Percentiles rank a stretch among this genome's conserved stretches.
phyloP scores from a whole-genome alignment of 2,329 filamentous ascomycete species.

The Microcera coccophila region DNA sequence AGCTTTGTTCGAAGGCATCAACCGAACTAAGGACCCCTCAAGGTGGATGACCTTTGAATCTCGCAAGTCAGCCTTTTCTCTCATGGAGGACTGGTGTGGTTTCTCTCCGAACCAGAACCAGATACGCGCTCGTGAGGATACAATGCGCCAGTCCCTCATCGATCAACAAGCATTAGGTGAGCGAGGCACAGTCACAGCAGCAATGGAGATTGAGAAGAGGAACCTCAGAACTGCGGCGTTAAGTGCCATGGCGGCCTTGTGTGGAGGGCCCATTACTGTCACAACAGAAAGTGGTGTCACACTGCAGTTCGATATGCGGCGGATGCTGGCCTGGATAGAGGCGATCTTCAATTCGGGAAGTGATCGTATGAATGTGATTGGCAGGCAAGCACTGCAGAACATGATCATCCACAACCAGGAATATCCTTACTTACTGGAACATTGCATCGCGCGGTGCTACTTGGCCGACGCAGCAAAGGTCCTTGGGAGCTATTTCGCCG shows the following conservation, averaged over 20 bases:
- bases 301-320: conserved; percentile 84
- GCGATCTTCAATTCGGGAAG: conserved; percentile 89
- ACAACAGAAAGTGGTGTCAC: conserved; percentile 83
- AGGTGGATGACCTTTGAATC: conserved; percentile 98
- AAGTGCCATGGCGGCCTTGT: conserved; percentile 92
- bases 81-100: conserved; percentile 99
- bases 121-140: conserved; percentile 77
- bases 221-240: conserved; percentile 86
- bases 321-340: conserved; percentile 94
- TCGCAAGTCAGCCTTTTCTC: conserved; percentile 85
- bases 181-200: conserved; percentile 73
- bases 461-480: conserved; percentile 75
- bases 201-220: conserved; percentile 95
- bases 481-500: conserved; percentile 90
- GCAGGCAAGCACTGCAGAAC: conserved; percentile 81
- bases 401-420: conserved; percentile 88
- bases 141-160: conserved; percentile 79
- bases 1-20: conserved; percentile 87
- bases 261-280: conserved; percentile 78
- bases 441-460: conserved; percentile 91
- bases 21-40: conserved; percentile 75
- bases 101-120: conserved; percentile 88
- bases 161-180: conserved; percentile 74
- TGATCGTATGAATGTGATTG: conserved; percentile 87
- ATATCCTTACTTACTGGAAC: conserved; percentile 77